Conservation (phyloP, 371 early-diverging fungal species). For the Syncephalis plumigaleata region DNA sequence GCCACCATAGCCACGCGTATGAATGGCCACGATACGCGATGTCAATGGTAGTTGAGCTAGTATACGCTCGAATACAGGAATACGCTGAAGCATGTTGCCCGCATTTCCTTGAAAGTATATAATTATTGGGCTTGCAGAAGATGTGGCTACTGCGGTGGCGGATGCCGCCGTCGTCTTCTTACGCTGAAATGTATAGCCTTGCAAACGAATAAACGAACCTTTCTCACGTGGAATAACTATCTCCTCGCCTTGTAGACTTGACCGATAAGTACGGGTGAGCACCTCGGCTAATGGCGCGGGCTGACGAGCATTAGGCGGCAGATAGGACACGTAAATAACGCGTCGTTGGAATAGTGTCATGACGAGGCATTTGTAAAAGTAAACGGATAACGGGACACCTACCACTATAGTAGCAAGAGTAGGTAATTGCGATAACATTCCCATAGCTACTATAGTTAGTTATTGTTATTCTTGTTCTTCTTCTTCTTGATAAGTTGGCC, state of each 20-base stretch:
- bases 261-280: background rate
- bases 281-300: slow-evolving; percentile 2
- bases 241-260: too few species aligned
- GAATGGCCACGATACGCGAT: slow-evolving; percentile 12
- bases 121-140: too few species aligned
- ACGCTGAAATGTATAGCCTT: too few species aligned
- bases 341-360: slow-evolving; percentile 21
- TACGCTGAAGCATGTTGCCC: slow-evolving; percentile 21
- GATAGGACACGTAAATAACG: slow-evolving; percentile 20
- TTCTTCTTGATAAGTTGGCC: too few species aligned
- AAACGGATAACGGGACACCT: slow-evolving; percentile 13
- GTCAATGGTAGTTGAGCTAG: slow-evolving; percentile 6
- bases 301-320: slow-evolving; percentile 19
- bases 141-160: too few species aligned
- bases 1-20: slow-evolving; percentile 22
- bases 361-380: slow-evolving; percentile 17
- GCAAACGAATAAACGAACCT: too few species aligned
- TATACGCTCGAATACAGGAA: slow-evolving; percentile 8
- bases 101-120: slow-evolving; percentile 24
- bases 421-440: too few species aligned
- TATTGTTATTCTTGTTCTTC: too few species aligned
- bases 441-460: too few species aligned
- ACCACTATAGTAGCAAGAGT: slow-evolving; percentile 9
- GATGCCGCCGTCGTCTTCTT: too few species aligned
- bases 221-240: too few species aligned